Evolutionary conservation across 805 yeast genomes (phyloP), one percentile per base, ranked within the genome.

Genomic region (Kuraishia capsulata): DNA sequence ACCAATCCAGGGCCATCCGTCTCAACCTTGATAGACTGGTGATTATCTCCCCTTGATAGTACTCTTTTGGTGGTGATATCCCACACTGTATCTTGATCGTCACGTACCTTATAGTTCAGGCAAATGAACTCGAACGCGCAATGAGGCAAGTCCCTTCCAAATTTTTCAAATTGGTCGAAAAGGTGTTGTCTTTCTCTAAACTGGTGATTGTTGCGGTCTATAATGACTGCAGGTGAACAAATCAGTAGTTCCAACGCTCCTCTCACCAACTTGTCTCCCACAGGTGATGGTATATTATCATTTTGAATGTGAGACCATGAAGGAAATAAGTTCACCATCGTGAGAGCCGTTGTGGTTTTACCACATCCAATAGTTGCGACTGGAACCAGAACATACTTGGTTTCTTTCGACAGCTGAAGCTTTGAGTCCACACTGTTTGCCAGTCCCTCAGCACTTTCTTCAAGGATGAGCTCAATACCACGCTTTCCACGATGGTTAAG

Each of bases 361-460:
- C 98, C 98, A 57, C 96, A 86, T 0, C 97, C 97, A 38, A 90
- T 73, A 0, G 95, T 87, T 0, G 97, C 88, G 3, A 89, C 76
- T 1, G 97, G 90, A 1, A 87, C 73, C 3, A 92, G 50, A 0
- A 85, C 70, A 52, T 75, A 81, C 46, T 78, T 79, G 3, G 67
- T 62, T 2, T 57, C 40, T 34, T 28, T 43, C 6, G 30, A 43
- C 43, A 35, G 42, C 21, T 33, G 28, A n/a, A 42, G 42, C 37
- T 48, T 31, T 4, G 36, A 34, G 30, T 42, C 48, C 41, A 54
- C 44, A 19, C 52, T 57, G 26, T 57, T 48, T 35, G 56, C 56
- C 8, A 57, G 37, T 17, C 55, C 56, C 20, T 64, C 60, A 1
- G 61, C 46, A 0, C 61, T 47, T 39, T 67, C 71, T 21, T 73